Base-by-base conservation (phyloP, 352 stramenopile species). In the Globisporangium apiculatum region DNA sequence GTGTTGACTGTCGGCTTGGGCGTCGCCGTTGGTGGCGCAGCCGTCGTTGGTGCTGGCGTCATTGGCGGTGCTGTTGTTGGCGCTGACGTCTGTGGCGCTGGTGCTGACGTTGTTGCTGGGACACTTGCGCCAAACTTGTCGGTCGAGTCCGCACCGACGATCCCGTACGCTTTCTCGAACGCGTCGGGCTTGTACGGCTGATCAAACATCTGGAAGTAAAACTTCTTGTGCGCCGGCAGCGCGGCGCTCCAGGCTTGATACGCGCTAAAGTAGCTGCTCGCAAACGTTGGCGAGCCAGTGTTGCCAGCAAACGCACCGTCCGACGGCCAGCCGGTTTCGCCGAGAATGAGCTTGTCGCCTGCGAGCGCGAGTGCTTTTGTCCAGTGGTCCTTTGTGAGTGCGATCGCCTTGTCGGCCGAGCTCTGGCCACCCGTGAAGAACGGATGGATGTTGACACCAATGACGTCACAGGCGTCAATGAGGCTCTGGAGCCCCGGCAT, bases 141-240 rank as follows among this genome's bases (percentile, higher is more conserved):
- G 60, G 70, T 59, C 18, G 58, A 69, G 66, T 81, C 61, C 41
- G 65, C 58, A 2, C 56, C 70, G 43, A 86, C 57, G 41, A 91
- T 59, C 11, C 76, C 82, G 61, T 73, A 91, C 49, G 58, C 67
- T 58, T 74, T 51, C 60, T 91, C 82, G 58, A 74, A 87, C 0
- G 42, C 49, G 36, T 67, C 53, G 0, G 61, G 50, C 53, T 77
- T 75, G 65, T 71, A 66, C 7, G 75, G 73, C 24, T 70, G 73
- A 68, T 91, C 77, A 55, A 85, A 91, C 60, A 89, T 79, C 67
- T 90, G 79, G 69, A 91, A 89, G 73, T 86, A 89, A 62, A 76
- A 88, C 55, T 85, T 83, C 48, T 71, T 64, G 63, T 53, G 58
- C 58, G 79, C 73, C 38, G 73, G 61, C 7, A 83, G 60, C 36